Evolutionary conservation across 768 basidiomycete genomes (phyloP).

Genomic region (Neoboletus magnificus): DNA sequence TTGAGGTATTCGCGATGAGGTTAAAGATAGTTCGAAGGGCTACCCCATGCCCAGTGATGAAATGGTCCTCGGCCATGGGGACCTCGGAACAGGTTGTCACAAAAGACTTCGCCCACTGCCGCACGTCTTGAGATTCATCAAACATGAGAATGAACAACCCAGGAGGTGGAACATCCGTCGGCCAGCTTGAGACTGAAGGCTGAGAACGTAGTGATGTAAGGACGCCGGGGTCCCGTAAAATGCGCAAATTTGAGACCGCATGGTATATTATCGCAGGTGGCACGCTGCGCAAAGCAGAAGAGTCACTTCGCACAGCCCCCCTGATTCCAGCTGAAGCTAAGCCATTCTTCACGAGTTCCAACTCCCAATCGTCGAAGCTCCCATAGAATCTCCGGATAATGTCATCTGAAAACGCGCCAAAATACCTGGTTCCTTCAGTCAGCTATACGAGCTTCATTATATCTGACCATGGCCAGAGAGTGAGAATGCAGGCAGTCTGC

Average conservation of each 20-base stretch:
- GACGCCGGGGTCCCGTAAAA: constrained; percentile 53
- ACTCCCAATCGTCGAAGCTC: constrained; percentile 67
- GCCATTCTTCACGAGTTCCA: constrained; percentile 46
- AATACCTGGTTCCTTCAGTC: constrained; percentile 51
- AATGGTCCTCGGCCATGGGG: constrained; percentile 49
- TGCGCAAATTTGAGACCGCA: constrained; percentile 56
- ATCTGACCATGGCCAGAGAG: constrained; percentile 3
- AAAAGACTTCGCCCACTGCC: constrained; percentile 59
- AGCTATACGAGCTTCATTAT: constrained; percentile 5
- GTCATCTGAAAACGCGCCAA: constrained; percentile 58
- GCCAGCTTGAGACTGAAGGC: constrained; percentile 44
- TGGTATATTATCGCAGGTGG: constrained; percentile 58
- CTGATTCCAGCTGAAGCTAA: constrained; percentile 35
- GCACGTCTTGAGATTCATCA: constrained; percentile 44
- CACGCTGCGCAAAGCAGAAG: constrained; percentile 37
- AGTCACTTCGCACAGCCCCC: constrained; percentile 2
- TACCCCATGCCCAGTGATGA: constrained; percentile 43
- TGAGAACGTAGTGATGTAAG: constrained; percentile 30
- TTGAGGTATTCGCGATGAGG: constrained; percentile 15
- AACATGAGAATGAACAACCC: constrained; percentile 59
- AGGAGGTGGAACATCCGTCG: constrained; percentile 54
- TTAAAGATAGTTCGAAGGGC: constrained; percentile 43
- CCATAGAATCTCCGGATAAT: constrained; percentile 56
- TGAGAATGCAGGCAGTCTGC: constrained; percentile 7
- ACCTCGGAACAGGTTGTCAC: constrained; percentile 35